Base-by-base conservation (phyloP, 306 rosid species). In the Delonix regia region DNA sequence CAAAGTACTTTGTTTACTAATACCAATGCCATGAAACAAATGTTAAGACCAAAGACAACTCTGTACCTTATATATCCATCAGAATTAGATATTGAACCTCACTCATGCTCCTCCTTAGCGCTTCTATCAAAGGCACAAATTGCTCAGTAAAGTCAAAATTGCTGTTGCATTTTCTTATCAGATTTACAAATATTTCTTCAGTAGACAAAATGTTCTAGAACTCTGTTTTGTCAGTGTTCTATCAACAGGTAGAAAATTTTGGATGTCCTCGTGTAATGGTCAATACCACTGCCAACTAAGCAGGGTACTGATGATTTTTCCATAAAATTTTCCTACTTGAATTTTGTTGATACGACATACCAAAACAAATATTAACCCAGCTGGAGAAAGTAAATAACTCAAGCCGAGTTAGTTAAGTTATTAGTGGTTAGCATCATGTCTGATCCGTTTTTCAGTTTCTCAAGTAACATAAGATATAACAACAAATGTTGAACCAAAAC, bases 41-140 rank as follows among this genome's bases (percentile, higher is more conserved):
- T 48, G 24, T 24, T 48, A 30, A 63, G 71, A 66, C 71, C 11
- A 9, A 5, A 21, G 52, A 28, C 51, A 36, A 53, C 30, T 61
- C 7, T 12, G 16, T 77, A 65, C 66, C 80, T 64, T 51, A 38
- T 1, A 52, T 24, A 39, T 64, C 52, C 48, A 13, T 16, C 62
- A 22, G 34, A 73, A 76, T 41, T 42, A 76, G 55, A 19, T 22
- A 65, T 22, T 45, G 22, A 11, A 27, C 69, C 56, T 22, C 66
- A 21, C 56, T n/a, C 13, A 21, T 22, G 55, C 66, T 77, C 30
- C 24, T 24, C 44, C 44, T 52, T 18, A 28, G n/a, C 6, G 10
- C 73, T 52, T 77, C 80, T 77, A 21, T 66, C 52, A 65, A 34
- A 65, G 51, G 80, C 53, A 76, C 13, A 65, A 49, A 51, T 38